phyloP scores from a whole-genome alignment of 805 yeast species.

The Candida succiphila region DNA sequence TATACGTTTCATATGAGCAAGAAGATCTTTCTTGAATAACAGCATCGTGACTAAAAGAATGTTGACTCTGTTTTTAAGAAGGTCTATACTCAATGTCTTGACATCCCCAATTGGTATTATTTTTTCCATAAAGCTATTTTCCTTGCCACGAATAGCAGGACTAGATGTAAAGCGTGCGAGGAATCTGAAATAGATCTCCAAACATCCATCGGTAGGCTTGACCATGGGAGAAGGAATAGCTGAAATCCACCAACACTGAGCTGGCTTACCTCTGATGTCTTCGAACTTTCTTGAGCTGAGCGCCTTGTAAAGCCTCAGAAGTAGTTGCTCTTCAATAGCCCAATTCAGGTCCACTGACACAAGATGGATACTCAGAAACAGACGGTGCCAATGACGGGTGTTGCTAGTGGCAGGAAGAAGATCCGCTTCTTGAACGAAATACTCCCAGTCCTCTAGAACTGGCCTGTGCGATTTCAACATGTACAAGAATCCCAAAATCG shows the following conservation, averaged over 20 bases:
- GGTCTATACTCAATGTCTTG: conserved; percentile 11
- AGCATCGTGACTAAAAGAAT: conserved; percentile 18
- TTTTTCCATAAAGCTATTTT: conserved; percentile 18
- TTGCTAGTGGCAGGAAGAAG: conserved; percentile 1
- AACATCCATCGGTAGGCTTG: conserved; percentile 16
- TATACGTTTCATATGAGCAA: conserved; percentile 11
- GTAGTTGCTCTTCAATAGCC: conserved; percentile 20
- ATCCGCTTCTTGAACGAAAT: conserved; percentile 13
- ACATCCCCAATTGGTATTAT: conserved; percentile 23
- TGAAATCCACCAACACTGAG: conserved; percentile 5
- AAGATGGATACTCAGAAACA: conserved; percentile 11
- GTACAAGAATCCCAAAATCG: conserved; percentile 15
- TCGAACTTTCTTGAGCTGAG: conserved; percentile 18
- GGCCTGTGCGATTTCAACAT: conserved; percentile 13
- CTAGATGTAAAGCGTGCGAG: conserved; percentile 13
- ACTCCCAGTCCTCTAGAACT: conserved; percentile 22
- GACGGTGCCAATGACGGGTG: conserved; percentile 5
- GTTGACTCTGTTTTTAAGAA: conserved; percentile 20
- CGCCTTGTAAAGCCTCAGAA: conserved; percentile 17
- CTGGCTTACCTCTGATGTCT: conserved; percentile 11
- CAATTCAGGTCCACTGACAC: conserved; percentile 15
- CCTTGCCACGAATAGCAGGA: conserved; percentile 8
- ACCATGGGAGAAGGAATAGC: conserved; percentile 7
- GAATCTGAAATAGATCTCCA: conserved; percentile 21
- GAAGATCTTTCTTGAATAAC: conserved; percentile 19